Conservation (phyloP, 2,329 filamentous ascomycete species). For the Pseudocercospora cruenta region DNA sequence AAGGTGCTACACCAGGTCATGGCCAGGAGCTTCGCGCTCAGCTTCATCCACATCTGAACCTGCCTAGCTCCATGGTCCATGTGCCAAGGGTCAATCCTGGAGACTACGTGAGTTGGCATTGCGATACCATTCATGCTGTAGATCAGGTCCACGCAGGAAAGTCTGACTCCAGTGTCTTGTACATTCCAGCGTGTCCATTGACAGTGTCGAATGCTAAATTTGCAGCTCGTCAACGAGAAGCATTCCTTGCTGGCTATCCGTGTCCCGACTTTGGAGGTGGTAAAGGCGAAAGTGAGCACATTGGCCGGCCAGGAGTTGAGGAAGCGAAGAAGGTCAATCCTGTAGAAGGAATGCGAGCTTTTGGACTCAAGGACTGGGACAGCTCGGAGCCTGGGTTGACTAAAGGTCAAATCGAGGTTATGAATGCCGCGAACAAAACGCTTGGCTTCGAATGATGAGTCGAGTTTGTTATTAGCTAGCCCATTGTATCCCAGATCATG, state of each 20-base stretch:
- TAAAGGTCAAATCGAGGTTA: constrained; percentile 54
- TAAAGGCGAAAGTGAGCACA: constrained; percentile 62
- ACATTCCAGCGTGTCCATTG: constrained; percentile 84
- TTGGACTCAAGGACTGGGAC: constrained; percentile 59
- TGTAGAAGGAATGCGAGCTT: constrained; percentile 56
- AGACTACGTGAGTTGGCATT: constrained; percentile 80
- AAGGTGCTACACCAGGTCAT: constrained; percentile 70
- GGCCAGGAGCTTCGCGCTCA: constrained; percentile 68
- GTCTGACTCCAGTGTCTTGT: constrained; percentile 79
- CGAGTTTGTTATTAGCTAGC: neutral
- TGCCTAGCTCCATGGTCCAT: constrained; percentile 71
- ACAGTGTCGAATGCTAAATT: constrained; percentile 76
- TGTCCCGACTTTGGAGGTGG: constrained; percentile 60
- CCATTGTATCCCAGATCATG: neutral
- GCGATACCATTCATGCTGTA: constrained; percentile 74
- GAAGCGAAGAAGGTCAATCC: constrained; percentile 44
- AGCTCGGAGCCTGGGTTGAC: constrained; percentile 51
- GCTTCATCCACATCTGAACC: constrained; percentile 71
- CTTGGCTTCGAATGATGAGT: constrained; percentile 50
- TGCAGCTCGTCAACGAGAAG: constrained; percentile 69
- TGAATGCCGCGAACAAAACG: constrained; percentile 59
- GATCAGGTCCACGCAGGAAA: constrained; percentile 75
- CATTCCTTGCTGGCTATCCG: constrained; percentile 64
- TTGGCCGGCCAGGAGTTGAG: constrained; percentile 45
- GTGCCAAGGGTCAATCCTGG: constrained; percentile 70